Evolutionary conservation across 192 early-diverging fungal species (phyloP).

Genomic region (Obelidium mucronatum): DNA sequence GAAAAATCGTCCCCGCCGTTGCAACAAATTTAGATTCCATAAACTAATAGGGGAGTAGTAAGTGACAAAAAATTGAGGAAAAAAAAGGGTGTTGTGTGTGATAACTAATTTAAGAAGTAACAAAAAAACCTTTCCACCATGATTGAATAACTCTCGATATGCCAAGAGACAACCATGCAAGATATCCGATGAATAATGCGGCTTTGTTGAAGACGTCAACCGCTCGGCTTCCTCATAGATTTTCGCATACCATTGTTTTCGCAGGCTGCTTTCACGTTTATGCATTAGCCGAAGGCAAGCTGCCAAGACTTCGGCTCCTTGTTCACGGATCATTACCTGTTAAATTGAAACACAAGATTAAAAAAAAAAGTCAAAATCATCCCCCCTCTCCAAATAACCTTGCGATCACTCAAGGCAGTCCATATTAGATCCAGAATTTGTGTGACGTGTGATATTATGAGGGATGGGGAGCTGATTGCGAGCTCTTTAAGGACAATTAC

Average conservation of each 20-base stretch:
- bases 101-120: too few relatives aligned
- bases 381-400: too few relatives aligned
- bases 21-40: slow-evolving; percentile 81
- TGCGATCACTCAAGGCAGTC: slow-evolving; percentile 83
- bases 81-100: too few relatives aligned
- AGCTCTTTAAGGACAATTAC: slow-evolving; percentile 80
- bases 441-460: slow-evolving; percentile 81
- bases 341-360: too few relatives aligned
- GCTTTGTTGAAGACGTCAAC: slow-evolving; percentile 58
- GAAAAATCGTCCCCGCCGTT: slow-evolving; percentile 77
- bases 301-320: slow-evolving; percentile 80
- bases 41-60: too few relatives aligned
- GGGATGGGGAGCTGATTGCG: slow-evolving; percentile 78
- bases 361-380: too few relatives aligned
- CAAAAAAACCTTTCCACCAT: slow-evolving; percentile 82
- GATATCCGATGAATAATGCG: slow-evolving; percentile 73
- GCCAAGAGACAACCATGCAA: slow-evolving; percentile 89
- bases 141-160: slow-evolving; percentile 78
- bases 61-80: too few relatives aligned
- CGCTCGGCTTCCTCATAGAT: slow-evolving; percentile 85
- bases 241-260: slow-evolving; percentile 73
- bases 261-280: slow-evolving; percentile 71
- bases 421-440: slow-evolving; percentile 87
- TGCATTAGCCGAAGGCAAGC: slow-evolving; percentile 80
- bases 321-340: slow-evolving; percentile 75